A percentile compares a stretch with the other conserved stretches of the same genome.
Conservation (phyloP, 768 basidiomycete species). For the Suillus tomentosus region DNA sequence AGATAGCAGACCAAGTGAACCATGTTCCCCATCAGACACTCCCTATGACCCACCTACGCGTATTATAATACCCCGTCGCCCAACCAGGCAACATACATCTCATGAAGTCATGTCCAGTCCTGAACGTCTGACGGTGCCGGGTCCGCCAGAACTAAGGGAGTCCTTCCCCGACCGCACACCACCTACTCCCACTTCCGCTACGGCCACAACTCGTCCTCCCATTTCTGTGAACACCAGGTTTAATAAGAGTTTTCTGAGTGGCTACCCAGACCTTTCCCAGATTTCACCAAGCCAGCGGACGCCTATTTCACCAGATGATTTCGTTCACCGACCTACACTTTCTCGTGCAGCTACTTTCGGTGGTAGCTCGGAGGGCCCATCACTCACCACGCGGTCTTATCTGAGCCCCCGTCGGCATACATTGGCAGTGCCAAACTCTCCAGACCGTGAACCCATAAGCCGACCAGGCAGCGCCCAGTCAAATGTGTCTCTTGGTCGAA, state of each 20-base stretch:
- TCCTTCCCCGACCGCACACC: background rate
- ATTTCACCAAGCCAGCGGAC: conserved; percentile 9
- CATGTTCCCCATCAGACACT: conserved; percentile 12
- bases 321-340: conserved; percentile 5
- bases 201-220: background rate
- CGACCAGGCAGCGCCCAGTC: conserved; percentile 16
- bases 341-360: conserved; percentile 17
- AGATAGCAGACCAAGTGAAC: conserved; percentile 2
- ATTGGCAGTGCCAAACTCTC: conserved; percentile 12
- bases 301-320: conserved; percentile 9
- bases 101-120: background rate
- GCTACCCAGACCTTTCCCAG: background rate
- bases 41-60: conserved; percentile 6
- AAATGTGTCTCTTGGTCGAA: conserved; percentile 15
- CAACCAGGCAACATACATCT: conserved; percentile 10
- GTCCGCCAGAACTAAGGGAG: conserved; percentile 4
- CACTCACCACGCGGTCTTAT: background rate
- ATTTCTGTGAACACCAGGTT: conserved; percentile 9
- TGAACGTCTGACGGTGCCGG: conserved; percentile 1
- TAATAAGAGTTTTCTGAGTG: background rate
- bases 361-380: conserved; percentile 14
- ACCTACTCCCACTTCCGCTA: conserved; percentile 1
- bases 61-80: conserved; percentile 4
- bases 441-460: conserved; percentile 10
- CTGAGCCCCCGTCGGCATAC: conserved; percentile 15